Conservation (phyloP, 495 filamentous ascomycete genomes). For the Durotheca rogersii region DNA sequence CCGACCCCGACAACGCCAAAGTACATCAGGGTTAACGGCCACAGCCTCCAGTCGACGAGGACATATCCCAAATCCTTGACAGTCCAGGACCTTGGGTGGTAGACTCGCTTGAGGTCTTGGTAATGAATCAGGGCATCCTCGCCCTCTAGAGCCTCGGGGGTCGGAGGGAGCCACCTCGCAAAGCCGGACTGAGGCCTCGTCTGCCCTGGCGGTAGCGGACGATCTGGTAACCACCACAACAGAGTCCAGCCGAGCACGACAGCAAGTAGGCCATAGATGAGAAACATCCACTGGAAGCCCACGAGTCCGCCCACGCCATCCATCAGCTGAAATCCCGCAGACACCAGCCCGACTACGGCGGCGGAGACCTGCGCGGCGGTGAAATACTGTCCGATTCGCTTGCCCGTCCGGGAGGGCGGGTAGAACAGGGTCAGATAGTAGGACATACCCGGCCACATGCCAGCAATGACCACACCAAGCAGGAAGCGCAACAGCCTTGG, state of each 20-base stretch:
- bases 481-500: constrained; percentile 75
- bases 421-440: constrained; percentile 94
- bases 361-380: constrained; percentile 88
- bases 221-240: constrained; percentile 89
- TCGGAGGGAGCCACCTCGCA: constrained; percentile 61
- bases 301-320: constrained; percentile 74
- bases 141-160: constrained; percentile 69
- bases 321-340: constrained; percentile 89
- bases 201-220: constrained; percentile 68
- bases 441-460: constrained; percentile 95
- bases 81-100: constrained; percentile 69
- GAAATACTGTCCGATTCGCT: constrained; percentile 85
- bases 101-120: constrained; percentile 77
- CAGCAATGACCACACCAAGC: constrained; percentile 83
- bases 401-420: constrained; percentile 79
- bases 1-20: constrained; percentile 92
- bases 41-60: constrained; percentile 80
- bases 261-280: constrained; percentile 78
- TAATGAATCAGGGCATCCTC: constrained; percentile 83
- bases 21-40: constrained; percentile 86
- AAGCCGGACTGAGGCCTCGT: constrained; percentile 46
- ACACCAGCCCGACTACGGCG: constrained; percentile 85
- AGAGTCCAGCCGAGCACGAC: constrained; percentile 68
- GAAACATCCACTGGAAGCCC: constrained; percentile 95
- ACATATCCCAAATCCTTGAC: constrained; percentile 65